These are phyloP conservation scores for Echites panduratus DNA, from an alignment of 257 asterid species.

Conservation along the genomic window DNA sequence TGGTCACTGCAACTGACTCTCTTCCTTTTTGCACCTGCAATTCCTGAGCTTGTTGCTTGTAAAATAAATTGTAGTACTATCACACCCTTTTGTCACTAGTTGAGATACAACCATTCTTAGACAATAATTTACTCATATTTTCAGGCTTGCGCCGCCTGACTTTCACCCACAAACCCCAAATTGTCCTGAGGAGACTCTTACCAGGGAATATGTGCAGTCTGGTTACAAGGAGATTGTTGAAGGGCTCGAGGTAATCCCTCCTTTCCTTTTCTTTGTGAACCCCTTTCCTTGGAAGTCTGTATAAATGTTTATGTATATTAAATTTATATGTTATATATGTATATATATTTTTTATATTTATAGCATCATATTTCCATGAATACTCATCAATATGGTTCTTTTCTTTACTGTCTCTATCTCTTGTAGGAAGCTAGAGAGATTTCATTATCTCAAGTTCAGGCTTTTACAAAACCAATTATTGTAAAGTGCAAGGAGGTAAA, in stretches of 20 bases:
- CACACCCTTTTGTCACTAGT: background rate
- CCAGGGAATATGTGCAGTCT: conserved; percentile 66
- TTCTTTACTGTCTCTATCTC: background rate
- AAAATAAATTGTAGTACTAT: background rate
- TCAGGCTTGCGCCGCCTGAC: conserved; percentile 97
- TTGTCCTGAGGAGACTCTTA: conserved; percentile 94
- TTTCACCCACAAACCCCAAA: conserved; percentile 75
- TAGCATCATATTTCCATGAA: background rate
- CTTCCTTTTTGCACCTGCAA: background rate
- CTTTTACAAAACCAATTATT: conserved; percentile 59
- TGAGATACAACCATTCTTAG: conserved; percentile 6
- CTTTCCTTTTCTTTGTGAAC: background rate
- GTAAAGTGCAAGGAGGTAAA: conserved; percentile 85
- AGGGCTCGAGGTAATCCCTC: conserved; percentile 76
- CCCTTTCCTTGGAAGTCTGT: background rate
- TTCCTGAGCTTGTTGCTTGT: background rate
- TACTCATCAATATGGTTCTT: background rate
- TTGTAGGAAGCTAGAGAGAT: conserved; percentile 80
- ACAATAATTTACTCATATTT: conserved; percentile 14
- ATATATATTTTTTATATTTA: too few species aligned
- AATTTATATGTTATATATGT: too few species aligned
- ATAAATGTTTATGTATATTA: background rate
- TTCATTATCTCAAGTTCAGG: conserved; percentile 62
- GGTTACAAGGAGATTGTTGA: conserved; percentile 91
- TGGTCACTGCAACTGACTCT: background rate